Base-by-base conservation (phyloP, 192 early-diverging fungal species). In the Linnemannia exigua region DNA sequence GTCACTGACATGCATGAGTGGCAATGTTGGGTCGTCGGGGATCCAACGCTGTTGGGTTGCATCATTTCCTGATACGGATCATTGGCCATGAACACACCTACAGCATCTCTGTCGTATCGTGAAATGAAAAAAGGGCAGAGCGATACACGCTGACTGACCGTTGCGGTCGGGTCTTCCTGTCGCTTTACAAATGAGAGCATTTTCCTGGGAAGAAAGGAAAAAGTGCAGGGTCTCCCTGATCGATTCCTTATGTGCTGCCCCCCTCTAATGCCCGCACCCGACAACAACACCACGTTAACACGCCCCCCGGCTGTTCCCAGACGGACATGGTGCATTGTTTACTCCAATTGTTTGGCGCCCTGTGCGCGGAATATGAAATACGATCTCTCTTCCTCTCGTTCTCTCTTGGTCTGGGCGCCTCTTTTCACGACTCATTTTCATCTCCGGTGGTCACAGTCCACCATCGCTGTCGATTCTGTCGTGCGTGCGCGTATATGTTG, bases 321-420 rank as follows among this genome's bases (percentile, higher is more conserved):
- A 31, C 28, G 31, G 52, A 6, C 0, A 25, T 14, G 58, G 58
- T 63, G 58, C 58, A 63, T 63, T 63, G 58, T 63, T 33, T 63
- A 63, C 28, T 25, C 48, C 12, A 9, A 31, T 63, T 9, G 41
- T 44, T 44, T n/a, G n/a, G 58, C 58, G 58, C 58, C 28, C 28
- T 63, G 58, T 63, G 58, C 58, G 58, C 58, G 58, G 58, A 63
- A 63, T 31, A 25, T 63, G 58, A 63, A 63, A 14, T 70, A 17
- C 22, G 22, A 54, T 54, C 22, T 54, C n/a, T 25, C 52, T 9
- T 16, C 25, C 44, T 46, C 44, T 25, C 52, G 19, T 12, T 58
- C 52, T 28, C 52, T 50, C 17, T 50, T 28, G 54, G 54, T 61
- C 54, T 12, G 54, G 54, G 25, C 54, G 5, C 54, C 54, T 8